phyloP scores from a whole-genome alignment of 129 eudicot genomes.

The Chrysanthemum lavandulifolium region DNA sequence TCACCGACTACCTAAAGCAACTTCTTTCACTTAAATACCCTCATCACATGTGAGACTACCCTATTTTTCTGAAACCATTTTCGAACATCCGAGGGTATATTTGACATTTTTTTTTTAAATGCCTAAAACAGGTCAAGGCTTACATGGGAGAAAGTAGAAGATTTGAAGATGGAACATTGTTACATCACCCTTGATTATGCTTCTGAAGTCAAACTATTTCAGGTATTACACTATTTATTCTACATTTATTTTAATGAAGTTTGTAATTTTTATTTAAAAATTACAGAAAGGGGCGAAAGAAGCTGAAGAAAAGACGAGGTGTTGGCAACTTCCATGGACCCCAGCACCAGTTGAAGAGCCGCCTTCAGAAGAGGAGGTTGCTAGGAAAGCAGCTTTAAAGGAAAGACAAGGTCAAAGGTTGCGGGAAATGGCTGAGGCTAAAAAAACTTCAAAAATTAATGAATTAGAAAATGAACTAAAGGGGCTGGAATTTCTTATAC shows the following conservation, averaged over 20 bases:
- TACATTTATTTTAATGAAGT: background rate
- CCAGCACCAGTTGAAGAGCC: constrained; percentile 82
- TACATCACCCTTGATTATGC: constrained; percentile 83
- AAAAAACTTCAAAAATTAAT: constrained; percentile 73
- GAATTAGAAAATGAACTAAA: constrained; percentile 81
- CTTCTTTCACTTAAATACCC: constrained; percentile 94
- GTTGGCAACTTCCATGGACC: constrained; percentile 97
- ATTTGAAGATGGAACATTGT: constrained; percentile 96
- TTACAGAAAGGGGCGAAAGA: constrained; percentile 77
- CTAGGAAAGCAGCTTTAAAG: constrained; percentile 85
- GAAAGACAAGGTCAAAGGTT: constrained; percentile 92
- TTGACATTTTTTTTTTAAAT: constrained; percentile 12
- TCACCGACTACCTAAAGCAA: constrained; percentile 94
- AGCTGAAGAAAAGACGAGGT: constrained; percentile 76
- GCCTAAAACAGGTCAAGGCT: constrained; percentile 56
- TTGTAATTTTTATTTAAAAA: background rate
- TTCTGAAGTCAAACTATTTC: constrained; percentile 78
- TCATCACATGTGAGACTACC: constrained; percentile 70
- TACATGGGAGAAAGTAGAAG: constrained; percentile 99
- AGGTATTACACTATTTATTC: constrained; percentile 39
- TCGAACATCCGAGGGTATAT: background rate
- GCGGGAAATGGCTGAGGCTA: constrained; percentile 97
- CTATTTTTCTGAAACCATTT: background rate
- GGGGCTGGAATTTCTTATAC: constrained; percentile 77
- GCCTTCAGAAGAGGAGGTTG: constrained; percentile 88